phyloP scores from a whole-genome alignment of 768 basidiomycete genomes.

The Lanmaoa rubissima region DNA sequence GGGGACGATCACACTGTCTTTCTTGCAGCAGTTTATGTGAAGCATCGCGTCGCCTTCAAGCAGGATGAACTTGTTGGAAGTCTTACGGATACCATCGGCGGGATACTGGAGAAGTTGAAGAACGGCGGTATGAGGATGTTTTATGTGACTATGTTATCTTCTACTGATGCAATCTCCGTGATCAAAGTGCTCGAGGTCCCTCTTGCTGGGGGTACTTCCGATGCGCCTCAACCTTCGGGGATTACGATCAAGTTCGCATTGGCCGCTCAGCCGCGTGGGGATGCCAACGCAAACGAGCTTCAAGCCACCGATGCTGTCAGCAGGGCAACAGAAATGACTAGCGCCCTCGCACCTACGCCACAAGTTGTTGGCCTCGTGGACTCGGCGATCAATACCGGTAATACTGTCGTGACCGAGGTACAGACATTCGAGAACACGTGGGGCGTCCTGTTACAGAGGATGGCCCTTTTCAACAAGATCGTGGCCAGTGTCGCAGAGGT shows the following conservation, averaged over 20 bases:
- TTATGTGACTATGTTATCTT: neutral
- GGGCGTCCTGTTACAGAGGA: neutral
- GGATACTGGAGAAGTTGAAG: neutral
- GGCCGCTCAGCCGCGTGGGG: neutral
- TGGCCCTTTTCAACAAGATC: neutral
- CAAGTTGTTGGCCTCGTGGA: neutral
- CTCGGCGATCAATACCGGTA: neutral
- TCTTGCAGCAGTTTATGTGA: neutral
- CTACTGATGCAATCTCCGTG: neutral
- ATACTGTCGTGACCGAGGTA: neutral
- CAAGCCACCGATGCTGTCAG: neutral
- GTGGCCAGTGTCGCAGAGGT: neutral
- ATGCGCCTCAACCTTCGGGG: neutral
- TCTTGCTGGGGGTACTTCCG: neutral
- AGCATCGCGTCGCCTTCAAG: neutral
- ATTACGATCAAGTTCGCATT: neutral
- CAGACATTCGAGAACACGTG: neutral
- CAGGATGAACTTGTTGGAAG: neutral
- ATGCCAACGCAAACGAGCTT: neutral
- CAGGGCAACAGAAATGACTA: neutral
- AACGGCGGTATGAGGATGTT: neutral
- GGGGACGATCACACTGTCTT: neutral
- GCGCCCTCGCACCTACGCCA: neutral
- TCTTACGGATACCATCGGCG: neutral
- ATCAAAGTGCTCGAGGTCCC: neutral